Evolutionary conservation across 257 asterid genomes (phyloP), one percentile per base, ranked within the genome.

Genomic region (Perilla frutescens): DNA sequence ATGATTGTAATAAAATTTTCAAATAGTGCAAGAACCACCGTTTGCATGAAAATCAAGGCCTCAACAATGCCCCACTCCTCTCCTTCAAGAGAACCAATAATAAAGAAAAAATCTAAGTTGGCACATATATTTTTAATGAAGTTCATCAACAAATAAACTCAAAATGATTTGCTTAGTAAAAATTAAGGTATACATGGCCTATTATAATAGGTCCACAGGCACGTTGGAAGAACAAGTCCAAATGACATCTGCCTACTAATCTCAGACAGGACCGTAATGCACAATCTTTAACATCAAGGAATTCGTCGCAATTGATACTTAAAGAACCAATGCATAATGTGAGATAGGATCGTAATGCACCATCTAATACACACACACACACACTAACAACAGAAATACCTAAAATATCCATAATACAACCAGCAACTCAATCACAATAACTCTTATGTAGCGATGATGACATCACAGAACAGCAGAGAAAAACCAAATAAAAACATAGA

Each of bases 51-150:
- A 69, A 54, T 54, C 54, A 11, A 51, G 6, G 8, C 13, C 10
- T 40, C 39, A 37, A 40, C 6, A 7, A 43, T 48, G 4, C 15
- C 29, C 60, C 29, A 29, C 44, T 47, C 60, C 60, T 8, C 37
- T 51, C 44, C 31, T 6, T 8, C 62, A 43, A 53, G 12, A 69
- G n/a, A 44, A 58, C 54, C 73, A 20, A 40, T 54, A 68, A 68
- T 7, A 39, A 53, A 53, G 55, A 44, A 10, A 14, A 44, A 34
- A 50, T 14, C 6, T 5, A 3, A 8, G 45, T 53, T 15, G 26
- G 26, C 37, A 14, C 8, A 1, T 13, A 2, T 3, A 31, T 32
- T 6, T 47, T 1, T 8, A 20, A n/a, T 7, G 6, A 31, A 57
- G 43, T 31, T 57, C 44, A 59, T 59, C 44, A 14, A 0, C 56